Conservation (phyloP, 495 filamentous ascomycete genomes). For the Talaromyces liani region DNA sequence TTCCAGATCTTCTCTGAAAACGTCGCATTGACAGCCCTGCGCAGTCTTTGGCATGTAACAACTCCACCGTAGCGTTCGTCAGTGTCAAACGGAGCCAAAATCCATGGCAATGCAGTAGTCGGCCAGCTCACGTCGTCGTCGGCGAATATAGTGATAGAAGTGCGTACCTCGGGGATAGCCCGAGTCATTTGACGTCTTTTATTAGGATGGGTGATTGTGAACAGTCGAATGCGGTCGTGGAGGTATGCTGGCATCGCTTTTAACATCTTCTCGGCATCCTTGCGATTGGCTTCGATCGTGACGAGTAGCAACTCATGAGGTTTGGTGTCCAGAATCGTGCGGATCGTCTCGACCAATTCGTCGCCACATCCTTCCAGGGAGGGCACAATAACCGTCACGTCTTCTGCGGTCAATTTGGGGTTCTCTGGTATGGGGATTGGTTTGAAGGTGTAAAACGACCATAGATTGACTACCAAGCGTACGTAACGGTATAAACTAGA, state of each 20-base stretch:
- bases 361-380: constrained; percentile 57
- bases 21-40: constrained; percentile 51
- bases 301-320: constrained; percentile 54
- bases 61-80: constrained; percentile 70
- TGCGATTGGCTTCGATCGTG: constrained; percentile 56
- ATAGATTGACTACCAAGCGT: constrained; percentile 56
- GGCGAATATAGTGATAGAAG: constrained; percentile 69
- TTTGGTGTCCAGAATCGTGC: constrained; percentile 47
- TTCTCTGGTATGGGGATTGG: constrained; percentile 55
- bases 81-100: constrained; percentile 74
- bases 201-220: constrained; percentile 57
- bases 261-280: constrained; percentile 45
- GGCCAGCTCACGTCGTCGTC: constrained; percentile 90
- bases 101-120: constrained; percentile 65
- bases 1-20: constrained; percentile 56
- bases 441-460: constrained; percentile 57
- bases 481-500: constrained; percentile 51
- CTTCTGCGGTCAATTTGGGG: constrained; percentile 55
- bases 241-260: constrained; percentile 44
- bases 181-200: constrained; percentile 79
- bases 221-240: constrained; percentile 37
- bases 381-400: constrained; percentile 71
- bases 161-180: constrained; percentile 68
- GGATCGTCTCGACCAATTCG: constrained; percentile 52
- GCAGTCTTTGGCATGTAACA: constrained; percentile 74